Evolutionary conservation across 2,329 filamentous ascomycete species (phyloP).

Genomic region (Chaetomiaceae sp.): DNA sequence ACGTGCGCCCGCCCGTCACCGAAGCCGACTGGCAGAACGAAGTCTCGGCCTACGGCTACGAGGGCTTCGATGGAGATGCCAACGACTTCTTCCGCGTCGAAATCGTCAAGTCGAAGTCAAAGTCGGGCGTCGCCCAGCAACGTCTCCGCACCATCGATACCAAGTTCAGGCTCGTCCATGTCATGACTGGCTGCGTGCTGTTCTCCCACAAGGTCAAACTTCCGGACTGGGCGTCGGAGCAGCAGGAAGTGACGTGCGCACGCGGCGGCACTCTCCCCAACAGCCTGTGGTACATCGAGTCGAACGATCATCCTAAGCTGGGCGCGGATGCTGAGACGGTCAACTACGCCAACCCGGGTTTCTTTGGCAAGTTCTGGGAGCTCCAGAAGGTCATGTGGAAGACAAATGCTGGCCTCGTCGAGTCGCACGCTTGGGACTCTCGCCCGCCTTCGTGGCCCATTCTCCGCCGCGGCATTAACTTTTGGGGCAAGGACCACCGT

Average conservation of each 20-base stretch:
- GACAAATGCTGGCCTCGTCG: conserved; percentile 92
- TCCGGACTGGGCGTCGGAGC: conserved; percentile 94
- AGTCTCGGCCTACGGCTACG: conserved; percentile 94
- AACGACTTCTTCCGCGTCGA: conserved; percentile 95
- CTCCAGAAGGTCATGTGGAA: conserved; percentile 98
- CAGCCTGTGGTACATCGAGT: conserved; percentile 94
- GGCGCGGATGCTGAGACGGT: conserved; percentile 78
- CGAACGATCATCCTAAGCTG: conserved; percentile 78
- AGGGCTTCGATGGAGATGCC: conserved; percentile 93
- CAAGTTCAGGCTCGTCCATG: conserved; percentile 90
- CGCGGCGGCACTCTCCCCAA: conserved; percentile 88
- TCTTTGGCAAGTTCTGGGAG: conserved; percentile 97
- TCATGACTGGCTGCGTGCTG: conserved; percentile 93
- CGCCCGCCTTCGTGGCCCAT: conserved; percentile 91
- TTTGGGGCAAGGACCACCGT: conserved; percentile 91
- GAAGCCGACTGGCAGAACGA: conserved; percentile 95
- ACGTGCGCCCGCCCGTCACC: conserved; percentile 79
- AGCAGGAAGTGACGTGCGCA: conserved; percentile 98
- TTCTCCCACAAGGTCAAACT: conserved; percentile 99
- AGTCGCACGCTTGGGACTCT: conserved; percentile 97
- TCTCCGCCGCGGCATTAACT: conserved; percentile 92
- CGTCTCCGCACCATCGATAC: conserved; percentile 90
- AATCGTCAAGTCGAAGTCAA: conserved; percentile 86
- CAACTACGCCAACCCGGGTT: conserved; percentile 91
- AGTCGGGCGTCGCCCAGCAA: conserved; percentile 72